phyloP scores from a whole-genome alignment of 2,329 filamentous ascomycete species.

The Ceratocystis papillata region DNA sequence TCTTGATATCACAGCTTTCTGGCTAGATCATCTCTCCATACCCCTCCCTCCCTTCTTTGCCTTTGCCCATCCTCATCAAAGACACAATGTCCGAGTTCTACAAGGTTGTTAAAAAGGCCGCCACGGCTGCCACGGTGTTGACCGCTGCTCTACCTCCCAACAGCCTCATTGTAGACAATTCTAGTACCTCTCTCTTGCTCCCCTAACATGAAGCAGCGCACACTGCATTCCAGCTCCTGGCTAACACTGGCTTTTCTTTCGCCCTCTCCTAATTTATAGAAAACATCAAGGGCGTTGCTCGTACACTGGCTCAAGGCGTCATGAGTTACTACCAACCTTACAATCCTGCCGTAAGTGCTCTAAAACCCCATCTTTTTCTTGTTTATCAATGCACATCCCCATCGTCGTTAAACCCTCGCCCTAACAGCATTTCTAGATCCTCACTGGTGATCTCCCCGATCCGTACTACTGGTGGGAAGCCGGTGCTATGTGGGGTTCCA shows the following conservation, averaged over 20 bases:
- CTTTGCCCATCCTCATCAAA: not conserved
- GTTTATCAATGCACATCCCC: conserved; percentile 24
- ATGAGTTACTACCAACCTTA: conserved; percentile 58
- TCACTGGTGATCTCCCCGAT: conserved; percentile 48
- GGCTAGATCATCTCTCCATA: not conserved
- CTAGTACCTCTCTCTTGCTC: conserved; percentile 12
- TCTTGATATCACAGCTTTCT: not conserved
- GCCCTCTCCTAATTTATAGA: not conserved
- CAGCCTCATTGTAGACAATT: conserved; percentile 16
- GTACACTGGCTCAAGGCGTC: conserved; percentile 48
- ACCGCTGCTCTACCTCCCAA: conserved; percentile 19
- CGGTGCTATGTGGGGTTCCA: conserved; percentile 54
- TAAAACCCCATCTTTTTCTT: not conserved
- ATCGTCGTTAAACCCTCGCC: not conserved
- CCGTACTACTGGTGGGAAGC: conserved; percentile 62
- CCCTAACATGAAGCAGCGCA: not conserved
- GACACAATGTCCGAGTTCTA: conserved; percentile 17
- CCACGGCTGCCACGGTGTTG: conserved; percentile 4
- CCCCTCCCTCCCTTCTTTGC: not conserved
- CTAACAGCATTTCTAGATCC: not conserved
- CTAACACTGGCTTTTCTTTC: conserved; percentile 33
- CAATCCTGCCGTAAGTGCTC: conserved; percentile 25
- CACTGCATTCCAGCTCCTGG: not conserved
- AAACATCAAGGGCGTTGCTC: conserved; percentile 51
- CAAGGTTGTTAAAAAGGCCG: conserved; percentile 18